Evolutionary conservation across 345 rosid genomes (phyloP).

Genomic region (Leavenworthia alabamica): DNA sequence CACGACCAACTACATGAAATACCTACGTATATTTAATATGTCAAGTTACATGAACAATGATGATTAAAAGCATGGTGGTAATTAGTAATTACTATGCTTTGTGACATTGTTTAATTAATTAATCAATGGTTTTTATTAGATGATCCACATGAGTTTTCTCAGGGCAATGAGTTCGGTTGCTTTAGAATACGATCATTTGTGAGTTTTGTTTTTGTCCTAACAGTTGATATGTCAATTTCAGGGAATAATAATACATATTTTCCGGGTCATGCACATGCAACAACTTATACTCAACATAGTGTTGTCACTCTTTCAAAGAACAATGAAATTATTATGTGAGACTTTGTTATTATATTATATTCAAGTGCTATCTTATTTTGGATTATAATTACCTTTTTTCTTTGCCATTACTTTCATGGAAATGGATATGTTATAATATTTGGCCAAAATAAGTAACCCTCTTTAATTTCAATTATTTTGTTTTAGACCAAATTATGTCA

Average conservation of each 20-base stretch:
- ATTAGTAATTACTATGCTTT: background rate
- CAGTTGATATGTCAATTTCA: background rate
- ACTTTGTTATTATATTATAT: conserved; percentile 2
- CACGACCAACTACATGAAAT: conserved; percentile 23
- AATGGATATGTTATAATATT: conserved; percentile 14
- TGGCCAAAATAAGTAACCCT: conserved; percentile 12
- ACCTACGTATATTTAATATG: background rate
- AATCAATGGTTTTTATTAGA: background rate
- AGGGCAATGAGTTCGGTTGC: conserved; percentile 16
- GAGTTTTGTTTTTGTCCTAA: conserved; percentile 1
- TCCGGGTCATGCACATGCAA: conserved; percentile 29
- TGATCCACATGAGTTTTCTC: conserved; percentile 17
- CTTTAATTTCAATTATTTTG: conserved; percentile 25
- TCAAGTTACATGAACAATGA: conserved; percentile 22
- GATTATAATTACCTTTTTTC: background rate
- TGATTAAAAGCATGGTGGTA: conserved; percentile 8
- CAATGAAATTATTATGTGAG: conserved; percentile 19
- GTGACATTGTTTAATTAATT: background rate
- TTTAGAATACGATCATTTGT: conserved; percentile 20
- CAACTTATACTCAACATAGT: conserved; percentile 18
- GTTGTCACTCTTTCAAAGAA: conserved; percentile 18
- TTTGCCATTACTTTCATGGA: background rate
- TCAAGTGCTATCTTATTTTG: background rate
- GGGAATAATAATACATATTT: conserved; percentile 5
- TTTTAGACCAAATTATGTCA: conserved; percentile 21